Base-by-base conservation (phyloP, 2,329 filamentous ascomycete genomes). In the Thermothelomyces thermophilus region DNA sequence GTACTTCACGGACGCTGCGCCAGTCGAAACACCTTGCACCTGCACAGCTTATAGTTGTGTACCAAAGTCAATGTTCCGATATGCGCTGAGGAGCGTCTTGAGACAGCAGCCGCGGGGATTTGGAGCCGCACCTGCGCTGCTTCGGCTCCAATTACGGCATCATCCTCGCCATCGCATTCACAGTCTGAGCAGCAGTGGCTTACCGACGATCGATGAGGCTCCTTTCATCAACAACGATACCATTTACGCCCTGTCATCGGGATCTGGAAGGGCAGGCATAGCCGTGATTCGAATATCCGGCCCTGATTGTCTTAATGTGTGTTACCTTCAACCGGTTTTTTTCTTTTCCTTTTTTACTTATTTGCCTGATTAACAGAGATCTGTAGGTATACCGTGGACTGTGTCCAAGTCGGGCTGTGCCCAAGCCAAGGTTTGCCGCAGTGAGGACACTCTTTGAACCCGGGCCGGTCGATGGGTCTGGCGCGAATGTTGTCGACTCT, bases 191-290 rank as follows among this genome's bases (percentile, higher is more conserved):
- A 41, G 13, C 31, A 20, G 19, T 22, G 17, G 43, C 28, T 42
- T 39, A 5, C 31, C 8, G n/a, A 43, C 46, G 41, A 8, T 16
- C 6, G 40, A 51, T 30, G 50, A 30, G 24, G n/a, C 19, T 10
- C 40, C 44, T 28, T n/a, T 39, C 26, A 10, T 43, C 37, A 48
- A 56, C 20, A 62, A 72, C 60, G 75, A 80, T 50, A 97, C 91
- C 1, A 95, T 98, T 46, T 97, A 95, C 66, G 93, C 93, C 0
- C 72, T 97, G 1, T 96, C 91, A 0, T 94, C 90, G 0, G 89
- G 88, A 0, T 74, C 85, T 10, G 93, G 91, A 1, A 83, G 83
- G 63, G 90, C 89, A 37, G 93, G 90, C 1, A 95, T 98, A 64
- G 91, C 91, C 1, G 83, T 97, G 31, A 82, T 97, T 46, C 82